Base-by-base conservation (phyloP, 2,329 filamentous ascomycete genomes). In the Grosmannia penicillata region DNA sequence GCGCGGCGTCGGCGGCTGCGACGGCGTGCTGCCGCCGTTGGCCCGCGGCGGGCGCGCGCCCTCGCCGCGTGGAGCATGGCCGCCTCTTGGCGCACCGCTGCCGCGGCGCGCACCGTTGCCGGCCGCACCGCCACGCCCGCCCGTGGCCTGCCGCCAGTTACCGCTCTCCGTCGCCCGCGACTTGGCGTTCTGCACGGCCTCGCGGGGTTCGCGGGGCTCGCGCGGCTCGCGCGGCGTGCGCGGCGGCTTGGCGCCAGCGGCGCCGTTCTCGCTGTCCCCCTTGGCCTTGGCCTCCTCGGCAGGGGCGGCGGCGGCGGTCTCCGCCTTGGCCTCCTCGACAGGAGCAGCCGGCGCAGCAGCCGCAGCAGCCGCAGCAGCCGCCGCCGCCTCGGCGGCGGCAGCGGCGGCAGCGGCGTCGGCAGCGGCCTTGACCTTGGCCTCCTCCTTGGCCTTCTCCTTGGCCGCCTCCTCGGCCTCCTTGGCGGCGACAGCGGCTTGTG, bases 81-180 rank as follows among this genome's bases (percentile, higher is more conserved):
- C n/a, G 27, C 61, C 27, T 25, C 32, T 25, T 17, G 29, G 32
- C 28, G 18, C 38, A 17, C 38, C 38, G 22, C 61, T 58, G 39
- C 62, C 59, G 37, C 66, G 59, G 31, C 61, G 57, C 29, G 57
- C 56, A 7, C 58, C 63, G 43, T 63, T 52, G 3, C 22, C 32
- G n/a, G 26, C 24, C 7, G 9, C 57, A 56, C 25, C 56, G 52
- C 29, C 29, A 43, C 66, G 59, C 23, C 68, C 68, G 38, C 58
- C 61, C 13, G 67, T 61, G 31, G 67, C 54, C 43, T 64, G 60
- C 56, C 75, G 66, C 75, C 75, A 79, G 58, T 66, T 78, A 37
- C 69, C 68, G 42, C 66, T 65, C 47, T 78, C 75, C 21, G 61
- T 49, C 35, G 71, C 68, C 48, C 70, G 68, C 25, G 73, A 66